Evolutionary conservation across 129 eudicot species (phyloP).

Genomic region (Glebionis coronaria): DNA sequence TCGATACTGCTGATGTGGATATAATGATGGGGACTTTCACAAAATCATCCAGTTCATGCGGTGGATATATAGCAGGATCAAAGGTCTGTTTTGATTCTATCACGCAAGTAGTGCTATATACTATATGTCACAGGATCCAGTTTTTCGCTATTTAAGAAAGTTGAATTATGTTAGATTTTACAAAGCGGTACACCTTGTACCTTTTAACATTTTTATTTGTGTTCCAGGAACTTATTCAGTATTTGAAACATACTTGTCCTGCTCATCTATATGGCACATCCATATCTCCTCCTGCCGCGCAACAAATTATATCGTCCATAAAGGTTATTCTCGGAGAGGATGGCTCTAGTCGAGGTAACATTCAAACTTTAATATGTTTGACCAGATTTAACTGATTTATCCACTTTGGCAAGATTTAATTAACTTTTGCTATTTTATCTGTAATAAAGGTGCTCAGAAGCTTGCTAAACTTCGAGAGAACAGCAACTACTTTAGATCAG

Average conservation of each 20-base stretch:
- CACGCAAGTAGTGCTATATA: background rate
- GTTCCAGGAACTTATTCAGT: constrained; percentile 82
- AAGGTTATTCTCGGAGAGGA: constrained; percentile 91
- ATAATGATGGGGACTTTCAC: constrained; percentile 99
- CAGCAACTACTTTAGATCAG: constrained; percentile 94
- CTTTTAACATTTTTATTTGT: background rate
- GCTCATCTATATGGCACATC: constrained; percentile 95
- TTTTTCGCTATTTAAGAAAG: background rate
- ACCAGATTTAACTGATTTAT: background rate
- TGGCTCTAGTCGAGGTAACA: constrained; percentile 89
- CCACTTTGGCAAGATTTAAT: too few relatives aligned
- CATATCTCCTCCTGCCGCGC: constrained; percentile 95
- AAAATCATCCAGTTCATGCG: constrained; percentile 95
- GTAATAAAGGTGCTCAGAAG: constrained; percentile 74
- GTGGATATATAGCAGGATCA: constrained; percentile 98
- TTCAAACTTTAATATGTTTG: background rate
- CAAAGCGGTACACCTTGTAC: background rate
- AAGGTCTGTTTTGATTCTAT: constrained; percentile 28
- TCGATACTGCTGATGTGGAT: constrained; percentile 92
- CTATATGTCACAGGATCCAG: too few relatives aligned
- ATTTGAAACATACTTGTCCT: constrained; percentile 74
- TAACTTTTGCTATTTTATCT: background rate
- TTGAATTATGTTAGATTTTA: background rate
- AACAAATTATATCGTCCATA: constrained; percentile 86
- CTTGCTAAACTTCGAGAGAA: constrained; percentile 91